Evolutionary conservation across 352 stramenopile species (phyloP).

Genomic region (Globisporangium okanoganense): DNA sequence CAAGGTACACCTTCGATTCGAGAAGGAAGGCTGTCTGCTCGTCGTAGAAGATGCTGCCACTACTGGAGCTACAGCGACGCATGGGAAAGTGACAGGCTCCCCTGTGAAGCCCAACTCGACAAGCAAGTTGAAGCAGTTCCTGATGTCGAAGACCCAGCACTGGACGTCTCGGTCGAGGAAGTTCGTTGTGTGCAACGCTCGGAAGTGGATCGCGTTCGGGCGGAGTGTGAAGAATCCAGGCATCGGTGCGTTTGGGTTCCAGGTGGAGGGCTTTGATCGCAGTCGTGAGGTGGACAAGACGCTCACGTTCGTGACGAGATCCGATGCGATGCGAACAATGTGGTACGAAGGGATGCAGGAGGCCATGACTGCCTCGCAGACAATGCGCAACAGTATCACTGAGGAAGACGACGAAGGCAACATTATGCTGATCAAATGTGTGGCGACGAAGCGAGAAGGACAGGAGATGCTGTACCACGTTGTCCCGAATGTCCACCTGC

Average conservation of each 20-base stretch:
- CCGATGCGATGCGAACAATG: conserved; percentile 39
- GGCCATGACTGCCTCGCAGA: conserved; percentile 40
- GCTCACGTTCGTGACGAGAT: conserved; percentile 70
- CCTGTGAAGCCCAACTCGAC: conserved; percentile 20
- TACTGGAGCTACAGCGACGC: neutral
- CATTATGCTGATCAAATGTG: conserved; percentile 54
- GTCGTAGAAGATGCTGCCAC: conserved; percentile 34
- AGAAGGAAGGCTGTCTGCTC: conserved; percentile 59
- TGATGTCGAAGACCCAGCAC: conserved; percentile 50
- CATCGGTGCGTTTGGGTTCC: conserved; percentile 67
- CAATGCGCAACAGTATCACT: conserved; percentile 44
- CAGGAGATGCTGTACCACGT: conserved; percentile 40
- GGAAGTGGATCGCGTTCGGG: conserved; percentile 77
- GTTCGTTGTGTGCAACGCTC: conserved; percentile 66
- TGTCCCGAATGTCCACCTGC: conserved; percentile 54
- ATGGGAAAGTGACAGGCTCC: neutral
- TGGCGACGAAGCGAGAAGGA: conserved; percentile 47
- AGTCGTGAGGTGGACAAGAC: conserved; percentile 72
- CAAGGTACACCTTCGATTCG: conserved; percentile 66
- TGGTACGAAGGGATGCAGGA: conserved; percentile 66
- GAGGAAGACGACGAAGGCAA: conserved; percentile 63
- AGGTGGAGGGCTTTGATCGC: conserved; percentile 72
- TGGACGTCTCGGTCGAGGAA: conserved; percentile 57
- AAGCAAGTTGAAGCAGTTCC: conserved; percentile 60
- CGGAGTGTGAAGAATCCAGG: conserved; percentile 63